phyloP scores from a whole-genome alignment of 1,284 basidiomycete species.

The Cryptococcus depauperatus region DNA sequence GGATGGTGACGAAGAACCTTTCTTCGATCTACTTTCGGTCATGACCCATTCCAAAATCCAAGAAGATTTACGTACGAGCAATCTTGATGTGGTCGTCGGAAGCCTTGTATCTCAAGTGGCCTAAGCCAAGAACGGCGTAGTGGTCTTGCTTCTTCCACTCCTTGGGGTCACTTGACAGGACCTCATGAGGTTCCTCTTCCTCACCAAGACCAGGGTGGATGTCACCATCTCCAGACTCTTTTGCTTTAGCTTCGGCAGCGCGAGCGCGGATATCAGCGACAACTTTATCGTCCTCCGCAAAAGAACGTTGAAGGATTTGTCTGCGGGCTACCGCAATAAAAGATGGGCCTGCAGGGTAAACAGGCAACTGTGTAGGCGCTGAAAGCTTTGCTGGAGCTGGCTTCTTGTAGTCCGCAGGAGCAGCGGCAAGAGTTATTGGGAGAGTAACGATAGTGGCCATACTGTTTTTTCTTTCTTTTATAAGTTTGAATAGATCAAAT shows the following conservation, averaged over 20 bases:
- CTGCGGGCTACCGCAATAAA: constrained; percentile 74
- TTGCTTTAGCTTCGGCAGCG: constrained; percentile 52
- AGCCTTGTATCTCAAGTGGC: constrained; percentile 79
- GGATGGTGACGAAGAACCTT: constrained; percentile 99
- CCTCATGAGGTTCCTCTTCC: constrained; percentile 69
- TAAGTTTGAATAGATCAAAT: background rate
- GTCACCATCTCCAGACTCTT: constrained; percentile 53
- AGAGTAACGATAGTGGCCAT: constrained; percentile 44
- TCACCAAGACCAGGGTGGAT: constrained; percentile 89
- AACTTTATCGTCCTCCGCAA: constrained; percentile 63
- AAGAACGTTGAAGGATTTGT: constrained; percentile 63
- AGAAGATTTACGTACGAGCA: constrained; percentile 62
- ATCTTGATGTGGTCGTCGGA: constrained; percentile 90
- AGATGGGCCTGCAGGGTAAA: constrained; percentile 75
- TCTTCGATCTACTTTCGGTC: constrained; percentile 64
- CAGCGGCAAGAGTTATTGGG: constrained; percentile 39
- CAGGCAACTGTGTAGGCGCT: constrained; percentile 43
- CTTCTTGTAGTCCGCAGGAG: constrained; percentile 40
- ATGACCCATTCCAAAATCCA: constrained; percentile 4
- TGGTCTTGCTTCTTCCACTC: constrained; percentile 99
- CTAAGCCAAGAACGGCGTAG: constrained; percentile 91
- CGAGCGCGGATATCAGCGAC: constrained; percentile 43
- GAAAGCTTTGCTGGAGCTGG: constrained; percentile 40
- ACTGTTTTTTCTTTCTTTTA: constrained; percentile 6
- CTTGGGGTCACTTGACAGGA: constrained; percentile 79